Conservation (phyloP, 2,329 filamentous ascomycete genomes). For the Trichoderma sp. region DNA sequence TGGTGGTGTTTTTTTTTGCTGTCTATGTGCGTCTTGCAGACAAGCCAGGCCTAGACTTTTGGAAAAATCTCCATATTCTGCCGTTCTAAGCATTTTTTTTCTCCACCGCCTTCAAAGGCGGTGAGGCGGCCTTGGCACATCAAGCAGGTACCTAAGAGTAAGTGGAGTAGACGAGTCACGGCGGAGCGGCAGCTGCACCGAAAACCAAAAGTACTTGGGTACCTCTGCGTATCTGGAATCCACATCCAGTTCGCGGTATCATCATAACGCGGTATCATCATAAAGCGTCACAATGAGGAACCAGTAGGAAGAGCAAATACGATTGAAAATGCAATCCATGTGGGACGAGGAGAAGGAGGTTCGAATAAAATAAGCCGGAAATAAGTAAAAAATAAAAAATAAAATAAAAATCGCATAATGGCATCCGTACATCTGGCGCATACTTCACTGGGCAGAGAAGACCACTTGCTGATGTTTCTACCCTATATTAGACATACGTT, state of each 20-base stretch:
- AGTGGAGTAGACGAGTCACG: not conserved
- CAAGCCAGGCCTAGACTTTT: not conserved
- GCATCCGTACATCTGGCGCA: not conserved
- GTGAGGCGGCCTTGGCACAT: constrained; percentile 18
- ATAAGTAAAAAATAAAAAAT: too few relatives aligned
- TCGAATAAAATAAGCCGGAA: too few relatives aligned
- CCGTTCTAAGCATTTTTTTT: constrained; percentile 5
- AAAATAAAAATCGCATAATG: too few relatives aligned
- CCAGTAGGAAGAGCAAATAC: too few relatives aligned
- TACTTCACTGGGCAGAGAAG: not conserved
- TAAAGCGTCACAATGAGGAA: too few relatives aligned
- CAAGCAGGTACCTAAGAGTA: not conserved
- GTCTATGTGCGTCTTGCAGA: not conserved
- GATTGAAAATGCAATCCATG: too few relatives aligned
- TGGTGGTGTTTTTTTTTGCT: not conserved
- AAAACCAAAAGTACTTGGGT: not conserved
- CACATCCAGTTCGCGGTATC: too few relatives aligned
- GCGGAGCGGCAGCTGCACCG: not conserved
- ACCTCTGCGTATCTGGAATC: not conserved
- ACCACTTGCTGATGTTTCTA: not conserved
- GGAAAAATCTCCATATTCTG: constrained; percentile 17
- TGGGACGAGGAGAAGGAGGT: too few relatives aligned
- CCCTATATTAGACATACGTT: not conserved
- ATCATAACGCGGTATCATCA: too few relatives aligned
- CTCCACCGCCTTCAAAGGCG: constrained; percentile 9